Evolutionary conservation across 441 rosid species (phyloP).

Genomic region (Monsonia emarginata): DNA sequence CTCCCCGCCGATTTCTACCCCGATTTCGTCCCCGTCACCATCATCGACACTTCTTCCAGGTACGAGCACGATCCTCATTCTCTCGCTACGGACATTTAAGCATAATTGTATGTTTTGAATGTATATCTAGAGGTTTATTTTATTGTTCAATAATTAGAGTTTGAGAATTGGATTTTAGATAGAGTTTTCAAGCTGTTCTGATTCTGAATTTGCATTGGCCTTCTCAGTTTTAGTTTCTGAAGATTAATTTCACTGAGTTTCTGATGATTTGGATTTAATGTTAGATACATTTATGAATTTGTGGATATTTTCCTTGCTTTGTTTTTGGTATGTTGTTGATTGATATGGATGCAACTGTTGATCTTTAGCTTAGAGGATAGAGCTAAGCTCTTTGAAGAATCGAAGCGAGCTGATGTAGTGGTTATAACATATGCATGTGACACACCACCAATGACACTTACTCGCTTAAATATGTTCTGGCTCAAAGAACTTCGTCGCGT

Average conservation of each 20-base stretch:
- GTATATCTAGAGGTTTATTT: background rate
- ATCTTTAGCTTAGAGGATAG: constrained; percentile 39
- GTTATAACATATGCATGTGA: constrained; percentile 45
- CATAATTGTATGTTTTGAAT: background rate
- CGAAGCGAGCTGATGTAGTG: constrained; percentile 51
- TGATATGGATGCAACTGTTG: constrained; percentile 10
- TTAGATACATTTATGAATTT: background rate
- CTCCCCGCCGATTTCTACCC: constrained; percentile 56
- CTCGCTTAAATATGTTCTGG: constrained; percentile 44
- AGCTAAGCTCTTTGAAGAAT: constrained; percentile 43
- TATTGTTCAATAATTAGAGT: background rate
- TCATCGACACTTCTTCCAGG: constrained; percentile 67
- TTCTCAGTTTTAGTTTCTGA: background rate
- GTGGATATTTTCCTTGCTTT: background rate
- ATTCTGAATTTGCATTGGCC: background rate
- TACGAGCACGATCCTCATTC: constrained; percentile 2
- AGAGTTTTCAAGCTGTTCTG: background rate
- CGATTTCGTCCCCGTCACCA: constrained; percentile 52
- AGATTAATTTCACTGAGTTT: background rate
- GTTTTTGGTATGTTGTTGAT: background rate
- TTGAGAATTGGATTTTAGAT: background rate
- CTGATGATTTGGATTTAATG: background rate
- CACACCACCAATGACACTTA: constrained; percentile 29
- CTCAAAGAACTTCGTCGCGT: constrained; percentile 47
- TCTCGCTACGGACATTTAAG: background rate